Conservation (phyloP, 2,329 filamentous ascomycete species). For the Nemania sp. region DNA sequence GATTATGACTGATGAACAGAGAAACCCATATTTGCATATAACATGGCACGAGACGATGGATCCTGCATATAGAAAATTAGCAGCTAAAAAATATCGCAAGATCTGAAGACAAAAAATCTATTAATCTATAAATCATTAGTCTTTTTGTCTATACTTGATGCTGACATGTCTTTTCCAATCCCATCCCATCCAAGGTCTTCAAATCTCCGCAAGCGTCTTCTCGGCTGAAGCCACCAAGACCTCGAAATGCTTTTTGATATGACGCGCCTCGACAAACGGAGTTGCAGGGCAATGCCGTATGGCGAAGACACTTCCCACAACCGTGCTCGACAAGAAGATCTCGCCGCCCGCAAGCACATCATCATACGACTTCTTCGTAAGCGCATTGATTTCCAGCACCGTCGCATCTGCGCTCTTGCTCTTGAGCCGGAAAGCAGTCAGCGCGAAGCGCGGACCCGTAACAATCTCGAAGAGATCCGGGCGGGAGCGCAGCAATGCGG, state of each 20-base stretch:
- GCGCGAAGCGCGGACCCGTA: slow-evolving; percentile 72
- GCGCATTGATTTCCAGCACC: slow-evolving; percentile 59
- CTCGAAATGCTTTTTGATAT: slow-evolving; percentile 73
- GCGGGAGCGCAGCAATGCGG: slow-evolving; percentile 58
- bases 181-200: background rate
- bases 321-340: slow-evolving; percentile 80
- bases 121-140: background rate
- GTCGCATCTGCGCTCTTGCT: slow-evolving; percentile 34
- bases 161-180: background rate
- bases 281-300: slow-evolving; percentile 82
- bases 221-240: slow-evolving; percentile 68
- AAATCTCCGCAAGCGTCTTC: slow-evolving; percentile 47
- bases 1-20: too few species aligned
- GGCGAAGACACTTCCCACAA: slow-evolving; percentile 72
- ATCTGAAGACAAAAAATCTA: slow-evolving; percentile 5
- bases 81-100: background rate
- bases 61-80: too few species aligned
- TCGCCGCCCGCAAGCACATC: slow-evolving; percentile 72
- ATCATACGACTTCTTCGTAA: slow-evolving; percentile 78
- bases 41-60: too few species aligned
- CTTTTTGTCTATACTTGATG: background rate
- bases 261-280: slow-evolving; percentile 68
- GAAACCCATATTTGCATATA: too few species aligned
- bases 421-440: slow-evolving; percentile 66
- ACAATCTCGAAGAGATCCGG: slow-evolving; percentile 76